Conservation (phyloP, 164 flowering plant species). For the Akebia trifoliata region DNA sequence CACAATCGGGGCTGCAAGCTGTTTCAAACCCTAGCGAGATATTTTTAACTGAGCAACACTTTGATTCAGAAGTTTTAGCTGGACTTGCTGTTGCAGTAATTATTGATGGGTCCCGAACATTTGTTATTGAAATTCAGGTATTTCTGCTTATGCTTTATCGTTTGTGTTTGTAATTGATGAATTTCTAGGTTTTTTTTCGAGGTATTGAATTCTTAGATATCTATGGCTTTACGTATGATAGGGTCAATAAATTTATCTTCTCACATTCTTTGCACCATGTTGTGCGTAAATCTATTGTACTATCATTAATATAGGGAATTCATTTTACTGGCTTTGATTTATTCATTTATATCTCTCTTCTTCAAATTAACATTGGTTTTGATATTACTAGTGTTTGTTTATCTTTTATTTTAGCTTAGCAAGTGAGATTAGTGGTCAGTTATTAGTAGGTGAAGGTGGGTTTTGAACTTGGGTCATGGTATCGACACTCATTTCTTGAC, state of each 20-base stretch:
- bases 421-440: too few relatives aligned
- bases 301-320: not conserved
- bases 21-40: conserved; percentile 83
- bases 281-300: not conserved
- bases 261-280: not conserved
- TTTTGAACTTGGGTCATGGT: too few relatives aligned
- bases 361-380: too few relatives aligned
- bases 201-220: too few relatives aligned
- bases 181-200: not conserved
- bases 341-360: too few relatives aligned
- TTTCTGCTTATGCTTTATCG: not conserved
- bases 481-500: too few relatives aligned
- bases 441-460: too few relatives aligned
- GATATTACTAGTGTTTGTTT: too few relatives aligned
- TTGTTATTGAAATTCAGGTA: conserved; percentile 93
- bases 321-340: not conserved
- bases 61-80: conserved; percentile 72
- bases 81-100: conserved; percentile 88
- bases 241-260: too few relatives aligned
- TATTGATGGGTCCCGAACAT: conserved; percentile 86
- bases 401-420: too few relatives aligned
- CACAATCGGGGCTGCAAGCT: conserved; percentile 68
- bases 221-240: too few relatives aligned
- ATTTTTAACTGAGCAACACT: conserved; percentile 55
- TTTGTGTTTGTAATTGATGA: not conserved